A percentile compares a stretch with the other conserved stretches of the same genome.
Conservation (phyloP, 768 basidiomycete genomes). For the Cyathus striatus region DNA sequence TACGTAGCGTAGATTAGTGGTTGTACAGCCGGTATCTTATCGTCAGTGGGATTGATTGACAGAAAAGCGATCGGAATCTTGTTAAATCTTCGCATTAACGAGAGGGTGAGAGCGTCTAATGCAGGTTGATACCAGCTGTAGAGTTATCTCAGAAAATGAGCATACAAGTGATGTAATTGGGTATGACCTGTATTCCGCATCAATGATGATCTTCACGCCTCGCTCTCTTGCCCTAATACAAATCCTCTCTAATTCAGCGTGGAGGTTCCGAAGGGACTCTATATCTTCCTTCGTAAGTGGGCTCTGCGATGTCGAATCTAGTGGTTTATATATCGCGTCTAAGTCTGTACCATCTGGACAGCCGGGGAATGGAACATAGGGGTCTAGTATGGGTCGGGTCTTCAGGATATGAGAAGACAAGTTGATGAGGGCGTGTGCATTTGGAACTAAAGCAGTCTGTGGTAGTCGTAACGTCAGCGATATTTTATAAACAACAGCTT, state of each 20-base stretch:
- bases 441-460: conserved; percentile 67
- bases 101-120: conserved; percentile 72
- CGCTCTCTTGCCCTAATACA: conserved; percentile 57
- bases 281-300: conserved; percentile 53
- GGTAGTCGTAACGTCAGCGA: conserved; percentile 1
- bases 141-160: conserved; percentile 5
- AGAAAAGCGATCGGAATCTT: conserved; percentile 16
- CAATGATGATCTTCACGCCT: conserved; percentile 69
- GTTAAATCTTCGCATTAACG: conserved; percentile 79
- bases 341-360: conserved; percentile 57
- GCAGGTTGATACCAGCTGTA: conserved; percentile 72
- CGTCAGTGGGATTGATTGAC: conserved; percentile 2
- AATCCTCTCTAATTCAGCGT: conserved; percentile 57
- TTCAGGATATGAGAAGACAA: conserved; percentile 55
- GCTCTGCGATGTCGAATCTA: not conserved
- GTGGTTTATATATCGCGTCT: conserved; percentile 36
- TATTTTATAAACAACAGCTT: conserved; percentile 2
- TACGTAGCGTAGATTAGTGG: conserved; percentile 83
- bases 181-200: conserved; percentile 76
- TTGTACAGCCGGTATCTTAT: conserved; percentile 37
- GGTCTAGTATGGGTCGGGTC: conserved; percentile 26
- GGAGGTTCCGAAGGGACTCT: conserved; percentile 51
- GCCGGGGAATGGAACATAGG: conserved; percentile 62
- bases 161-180: not conserved
- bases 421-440: conserved; percentile 53